Conservation (phyloP, 1,284 basidiomycete genomes). For the Coniophora puteana region DNA sequence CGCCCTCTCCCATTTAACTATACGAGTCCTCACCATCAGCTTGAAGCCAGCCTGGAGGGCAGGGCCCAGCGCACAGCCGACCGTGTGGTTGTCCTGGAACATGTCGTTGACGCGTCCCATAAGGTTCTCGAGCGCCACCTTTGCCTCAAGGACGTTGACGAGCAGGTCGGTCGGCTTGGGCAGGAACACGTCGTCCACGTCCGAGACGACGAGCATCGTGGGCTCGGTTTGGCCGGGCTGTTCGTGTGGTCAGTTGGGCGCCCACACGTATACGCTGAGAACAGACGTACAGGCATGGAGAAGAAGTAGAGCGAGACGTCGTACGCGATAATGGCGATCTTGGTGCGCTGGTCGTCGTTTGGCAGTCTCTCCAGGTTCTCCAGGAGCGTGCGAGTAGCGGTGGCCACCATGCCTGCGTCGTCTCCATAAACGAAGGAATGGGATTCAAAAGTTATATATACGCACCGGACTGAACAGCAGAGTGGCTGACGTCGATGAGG, state of each 20-base stretch:
- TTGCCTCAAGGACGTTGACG: constrained; percentile 88
- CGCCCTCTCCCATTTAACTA: constrained; percentile 1
- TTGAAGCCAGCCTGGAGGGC: constrained; percentile 96
- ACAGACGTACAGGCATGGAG: constrained; percentile 67
- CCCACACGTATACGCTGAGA: neutral
- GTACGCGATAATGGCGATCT: constrained; percentile 90
- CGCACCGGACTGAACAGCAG: constrained; percentile 82
- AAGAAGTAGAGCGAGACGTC: constrained; percentile 97
- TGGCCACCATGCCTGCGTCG: constrained; percentile 95
- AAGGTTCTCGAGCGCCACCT: constrained; percentile 79
- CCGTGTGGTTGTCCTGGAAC: constrained; percentile 91
- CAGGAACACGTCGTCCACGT: constrained; percentile 95
- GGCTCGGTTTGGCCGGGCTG: constrained; percentile 83
- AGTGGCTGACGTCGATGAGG: constrained; percentile 94
- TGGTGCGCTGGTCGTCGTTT: constrained; percentile 91
- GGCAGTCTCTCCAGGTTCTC: constrained; percentile 95
- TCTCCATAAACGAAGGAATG: constrained; percentile 1
- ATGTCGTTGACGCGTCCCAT: constrained; percentile 88
- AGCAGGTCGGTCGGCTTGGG: constrained; percentile 96
- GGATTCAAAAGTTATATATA: neutral
- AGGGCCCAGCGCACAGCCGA: constrained; percentile 95
- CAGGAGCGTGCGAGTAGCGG: constrained; percentile 92
- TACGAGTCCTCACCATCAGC: constrained; percentile 64
- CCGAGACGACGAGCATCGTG: constrained; percentile 95
- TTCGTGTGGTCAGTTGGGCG: constrained; percentile 6